Conservation (phyloP, 2,329 filamentous ascomycete species). For the Talaromyces amestolkiae region DNA sequence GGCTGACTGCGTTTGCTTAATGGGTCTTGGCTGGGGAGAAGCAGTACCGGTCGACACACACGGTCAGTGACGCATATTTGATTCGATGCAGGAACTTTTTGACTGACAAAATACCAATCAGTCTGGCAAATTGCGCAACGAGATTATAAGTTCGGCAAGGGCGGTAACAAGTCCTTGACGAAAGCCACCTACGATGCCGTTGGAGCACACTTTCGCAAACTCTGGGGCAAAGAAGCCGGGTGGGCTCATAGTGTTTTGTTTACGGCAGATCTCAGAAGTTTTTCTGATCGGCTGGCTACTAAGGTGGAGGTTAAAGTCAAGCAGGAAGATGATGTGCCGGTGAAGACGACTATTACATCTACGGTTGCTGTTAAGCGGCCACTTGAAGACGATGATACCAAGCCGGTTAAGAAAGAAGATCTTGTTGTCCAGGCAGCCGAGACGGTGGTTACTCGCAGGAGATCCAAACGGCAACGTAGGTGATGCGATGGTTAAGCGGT, state of each 20-base stretch:
- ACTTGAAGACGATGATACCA: slow-evolving; percentile 23
- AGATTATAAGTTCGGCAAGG: slow-evolving; percentile 88
- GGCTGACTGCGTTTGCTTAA: slow-evolving; percentile 91
- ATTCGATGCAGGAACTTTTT: neutral
- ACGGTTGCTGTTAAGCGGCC: slow-evolving; percentile 27
- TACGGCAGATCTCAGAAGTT: slow-evolving; percentile 83
- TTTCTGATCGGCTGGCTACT: slow-evolving; percentile 63
- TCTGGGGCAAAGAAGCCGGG: slow-evolving; percentile 92
- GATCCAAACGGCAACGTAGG: slow-evolving; percentile 18
- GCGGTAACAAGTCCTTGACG: slow-evolving; percentile 79
- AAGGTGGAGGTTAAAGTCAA: slow-evolving; percentile 36
- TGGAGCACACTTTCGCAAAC: slow-evolving; percentile 78
- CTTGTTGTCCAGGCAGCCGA: slow-evolving; percentile 16
- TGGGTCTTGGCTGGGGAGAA: slow-evolving; percentile 95
- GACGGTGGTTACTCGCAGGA: slow-evolving; percentile 8
- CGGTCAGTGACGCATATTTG: slow-evolving; percentile 38
- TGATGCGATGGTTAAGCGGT: neutral
- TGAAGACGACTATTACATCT: slow-evolving; percentile 30
- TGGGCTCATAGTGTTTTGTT: slow-evolving; percentile 98
- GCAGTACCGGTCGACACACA: slow-evolving; percentile 96
- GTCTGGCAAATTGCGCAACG: slow-evolving; percentile 97
- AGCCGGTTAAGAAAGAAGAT: slow-evolving; percentile 19
- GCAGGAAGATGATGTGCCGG: slow-evolving; percentile 30
- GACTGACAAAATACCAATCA: slow-evolving; percentile 25
- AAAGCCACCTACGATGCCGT: slow-evolving; percentile 87